Percentiles rank a stretch among this genome's conserved stretches.
phyloP scores from a whole-genome alignment of 495 filamentous ascomycete species.

The Penicillium coffeae region DNA sequence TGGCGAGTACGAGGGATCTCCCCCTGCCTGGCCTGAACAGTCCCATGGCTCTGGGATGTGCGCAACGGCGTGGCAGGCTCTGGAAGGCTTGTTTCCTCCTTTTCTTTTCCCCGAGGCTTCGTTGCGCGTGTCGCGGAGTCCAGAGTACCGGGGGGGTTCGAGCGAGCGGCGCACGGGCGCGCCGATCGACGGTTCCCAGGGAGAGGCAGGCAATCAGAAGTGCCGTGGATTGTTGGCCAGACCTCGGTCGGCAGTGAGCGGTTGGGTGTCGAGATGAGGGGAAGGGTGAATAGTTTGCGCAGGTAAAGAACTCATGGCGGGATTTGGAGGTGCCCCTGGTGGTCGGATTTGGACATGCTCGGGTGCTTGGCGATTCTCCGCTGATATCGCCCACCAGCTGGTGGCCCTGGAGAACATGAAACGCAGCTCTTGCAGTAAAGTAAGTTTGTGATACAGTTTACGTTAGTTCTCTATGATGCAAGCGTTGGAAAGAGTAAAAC shows the following conservation, averaged over 20 bases:
- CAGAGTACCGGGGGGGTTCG: slow-evolving; percentile 15
- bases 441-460: too few relatives aligned
- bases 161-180: slow-evolving; percentile 21
- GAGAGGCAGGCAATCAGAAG: slow-evolving; percentile 2
- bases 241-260: not conserved
- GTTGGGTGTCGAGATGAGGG: not conserved
- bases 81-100: not conserved
- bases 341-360: too few relatives aligned
- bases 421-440: too few relatives aligned
- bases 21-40: slow-evolving; percentile 30
- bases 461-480: too few relatives aligned
- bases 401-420: too few relatives aligned
- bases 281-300: too few relatives aligned
- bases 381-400: too few relatives aligned
- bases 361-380: too few relatives aligned
- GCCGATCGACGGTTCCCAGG: slow-evolving; percentile 11
- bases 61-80: not conserved
- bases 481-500: too few relatives aligned
- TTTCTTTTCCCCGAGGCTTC: not conserved
- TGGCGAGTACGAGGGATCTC: slow-evolving; percentile 28
- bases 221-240: not conserved
- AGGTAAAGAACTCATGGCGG: not conserved
- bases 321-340: not conserved
- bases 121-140: not conserved
- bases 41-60: slow-evolving; percentile 17